Conservation (phyloP, 1,284 basidiomycete genomes). For the Sporisorium graminicola region DNA sequence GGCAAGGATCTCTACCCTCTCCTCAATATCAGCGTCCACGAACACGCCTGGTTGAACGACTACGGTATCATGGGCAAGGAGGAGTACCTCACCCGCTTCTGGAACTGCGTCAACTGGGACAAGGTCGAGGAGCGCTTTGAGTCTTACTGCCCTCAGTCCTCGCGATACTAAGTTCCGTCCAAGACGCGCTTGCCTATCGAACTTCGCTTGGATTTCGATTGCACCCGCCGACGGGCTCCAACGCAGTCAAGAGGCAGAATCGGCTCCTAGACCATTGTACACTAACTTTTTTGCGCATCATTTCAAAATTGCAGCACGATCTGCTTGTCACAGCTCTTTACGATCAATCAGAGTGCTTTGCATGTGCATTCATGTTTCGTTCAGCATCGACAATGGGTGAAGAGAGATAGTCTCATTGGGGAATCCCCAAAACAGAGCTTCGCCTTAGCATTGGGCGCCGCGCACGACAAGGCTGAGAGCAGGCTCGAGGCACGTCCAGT, state of each 20-base stretch:
- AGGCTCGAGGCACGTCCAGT: slow-evolving; percentile 36
- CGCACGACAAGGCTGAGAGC: slow-evolving; percentile 26
- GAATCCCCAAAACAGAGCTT: no score
- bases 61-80: slow-evolving; percentile 96
- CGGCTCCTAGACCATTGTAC: slow-evolving; percentile 29
- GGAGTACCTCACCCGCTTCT: slow-evolving; percentile 88
- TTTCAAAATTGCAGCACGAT: slow-evolving; percentile 19
- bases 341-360: not conserved
- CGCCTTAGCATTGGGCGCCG: not conserved
- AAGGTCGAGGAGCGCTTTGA: slow-evolving; percentile 57
- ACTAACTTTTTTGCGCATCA: slow-evolving; percentile 21
- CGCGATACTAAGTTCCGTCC: slow-evolving; percentile 13
- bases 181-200: no score
- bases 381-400: not conserved
- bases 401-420: not conserved
- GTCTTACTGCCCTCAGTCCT: slow-evolving; percentile 44
- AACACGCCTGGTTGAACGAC: slow-evolving; percentile 89
- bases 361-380: slow-evolving; percentile 1
- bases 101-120: slow-evolving; percentile 87
- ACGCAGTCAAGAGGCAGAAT: not conserved
- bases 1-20: slow-evolving; percentile 80
- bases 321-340: not conserved
- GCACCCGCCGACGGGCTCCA: not conserved
- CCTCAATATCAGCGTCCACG: slow-evolving; percentile 86
- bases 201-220: no score